phyloP scores from a whole-genome alignment of 2,329 filamentous ascomycete species.

The Hirsutella thompsonii region DNA sequence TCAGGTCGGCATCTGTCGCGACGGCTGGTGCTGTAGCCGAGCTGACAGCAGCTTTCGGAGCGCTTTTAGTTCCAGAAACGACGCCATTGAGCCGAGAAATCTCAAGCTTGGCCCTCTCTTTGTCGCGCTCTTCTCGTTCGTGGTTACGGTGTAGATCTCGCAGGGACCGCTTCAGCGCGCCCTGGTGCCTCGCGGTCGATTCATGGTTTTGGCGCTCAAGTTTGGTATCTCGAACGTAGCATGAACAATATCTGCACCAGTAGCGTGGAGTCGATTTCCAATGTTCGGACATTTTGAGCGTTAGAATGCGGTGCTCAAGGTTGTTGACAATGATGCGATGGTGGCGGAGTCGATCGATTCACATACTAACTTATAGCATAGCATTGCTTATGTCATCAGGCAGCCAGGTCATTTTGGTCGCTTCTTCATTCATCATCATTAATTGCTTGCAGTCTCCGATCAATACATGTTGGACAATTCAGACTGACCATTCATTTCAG shows the following conservation, averaged over 20 bases:
- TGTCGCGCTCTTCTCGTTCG: constrained; percentile 68
- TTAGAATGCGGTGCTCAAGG: too few species aligned
- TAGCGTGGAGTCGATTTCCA: constrained; percentile 98
- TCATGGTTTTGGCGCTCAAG: constrained; percentile 86
- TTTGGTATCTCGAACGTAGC: constrained; percentile 83
- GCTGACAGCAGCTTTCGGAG: not conserved
- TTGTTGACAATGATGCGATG: not conserved
- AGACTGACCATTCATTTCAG: too few species aligned
- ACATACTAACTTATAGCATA: too few species aligned
- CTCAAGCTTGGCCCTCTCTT: constrained; percentile 71
- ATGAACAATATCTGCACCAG: constrained; percentile 95
- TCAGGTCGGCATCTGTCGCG: constrained; percentile 47
- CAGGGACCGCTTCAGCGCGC: constrained; percentile 75
- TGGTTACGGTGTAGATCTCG: constrained; percentile 78
- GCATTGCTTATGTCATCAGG: too few species aligned
- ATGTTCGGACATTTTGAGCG: constrained; percentile 70
- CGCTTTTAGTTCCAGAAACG: constrained; percentile 26
- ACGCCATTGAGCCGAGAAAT: constrained; percentile 76
- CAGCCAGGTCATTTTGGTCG: not conserved
- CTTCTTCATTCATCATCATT: not conserved
- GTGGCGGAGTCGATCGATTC: too few species aligned
- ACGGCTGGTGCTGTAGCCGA: not conserved
- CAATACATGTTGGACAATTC: too few species aligned
- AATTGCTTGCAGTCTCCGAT: too few species aligned
- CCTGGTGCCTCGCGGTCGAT: constrained; percentile 72